Conservation (phyloP, 1,284 basidiomycete genomes). For the Taiwanofungus camphoratus region DNA sequence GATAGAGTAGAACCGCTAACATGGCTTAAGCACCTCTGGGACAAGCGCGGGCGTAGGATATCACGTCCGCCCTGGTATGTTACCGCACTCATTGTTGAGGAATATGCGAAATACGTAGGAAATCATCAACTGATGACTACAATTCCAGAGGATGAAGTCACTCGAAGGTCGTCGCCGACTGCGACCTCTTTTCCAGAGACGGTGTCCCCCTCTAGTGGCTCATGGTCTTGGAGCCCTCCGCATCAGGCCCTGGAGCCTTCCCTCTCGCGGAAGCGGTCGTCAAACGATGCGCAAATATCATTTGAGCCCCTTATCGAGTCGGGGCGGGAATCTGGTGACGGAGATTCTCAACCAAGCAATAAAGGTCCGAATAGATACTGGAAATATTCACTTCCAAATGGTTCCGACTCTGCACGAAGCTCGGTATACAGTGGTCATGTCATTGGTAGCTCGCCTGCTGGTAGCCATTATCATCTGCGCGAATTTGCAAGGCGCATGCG, state of each 20-base stretch:
- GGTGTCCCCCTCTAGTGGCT: slow-evolving; percentile 28
- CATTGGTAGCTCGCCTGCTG: slow-evolving; percentile 35
- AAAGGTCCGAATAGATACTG: slow-evolving; percentile 38
- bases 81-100: slow-evolving; percentile 62
- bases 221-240: slow-evolving; percentile 26
- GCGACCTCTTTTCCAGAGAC: slow-evolving; percentile 29
- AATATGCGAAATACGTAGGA: slow-evolving; percentile 42
- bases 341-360: slow-evolving; percentile 37
- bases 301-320: slow-evolving; percentile 30
- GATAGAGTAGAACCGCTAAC: slow-evolving; percentile 61
- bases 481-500: slow-evolving; percentile 34
- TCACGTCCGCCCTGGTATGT: slow-evolving; percentile 51
- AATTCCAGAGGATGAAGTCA: slow-evolving; percentile 36
- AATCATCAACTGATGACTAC: slow-evolving; percentile 37
- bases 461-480: slow-evolving; percentile 35
- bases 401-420: slow-evolving; percentile 29
- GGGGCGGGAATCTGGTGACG: slow-evolving; percentile 31
- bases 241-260: slow-evolving; percentile 39
- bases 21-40: slow-evolving; percentile 61
- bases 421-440: slow-evolving; percentile 33
- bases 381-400: slow-evolving; percentile 26
- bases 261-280: slow-evolving; percentile 34
- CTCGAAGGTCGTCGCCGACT: slow-evolving; percentile 20
- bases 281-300: slow-evolving; percentile 39
- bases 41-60: slow-evolving; percentile 33